These are phyloP conservation scores for Pterula multifida DNA, from an alignment of 1,284 basidiomycete genomes.

Conservation along the genomic window DNA sequence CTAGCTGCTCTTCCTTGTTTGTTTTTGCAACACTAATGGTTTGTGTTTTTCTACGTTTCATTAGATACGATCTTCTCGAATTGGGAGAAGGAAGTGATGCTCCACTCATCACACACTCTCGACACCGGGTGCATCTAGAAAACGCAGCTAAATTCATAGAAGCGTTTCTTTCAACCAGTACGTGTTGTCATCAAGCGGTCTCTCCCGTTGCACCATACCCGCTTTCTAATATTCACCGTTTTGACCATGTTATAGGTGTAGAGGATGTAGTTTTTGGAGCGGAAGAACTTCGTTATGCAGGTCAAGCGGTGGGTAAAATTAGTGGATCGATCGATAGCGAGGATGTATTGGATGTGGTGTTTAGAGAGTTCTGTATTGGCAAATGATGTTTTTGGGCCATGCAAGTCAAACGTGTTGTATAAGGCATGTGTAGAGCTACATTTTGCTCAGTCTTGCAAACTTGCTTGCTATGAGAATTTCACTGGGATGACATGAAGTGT, in stretches of 20 bases:
- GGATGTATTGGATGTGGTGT: slow-evolving; percentile 72
- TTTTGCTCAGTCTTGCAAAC: too few relatives aligned
- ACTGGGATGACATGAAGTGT: too few relatives aligned
- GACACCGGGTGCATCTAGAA: slow-evolving; percentile 69
- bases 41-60: background rate
- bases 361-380: slow-evolving; percentile 79
- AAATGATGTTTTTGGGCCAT: slow-evolving; percentile 34
- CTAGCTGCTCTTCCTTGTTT: slow-evolving; percentile 6
- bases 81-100: slow-evolving; percentile 14
- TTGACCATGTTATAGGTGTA: slow-evolving; percentile 18
- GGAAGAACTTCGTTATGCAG: slow-evolving; percentile 79
- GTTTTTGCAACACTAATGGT: slow-evolving; percentile 1
- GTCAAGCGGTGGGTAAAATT: slow-evolving; percentile 68
- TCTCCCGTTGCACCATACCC: slow-evolving; percentile 6
- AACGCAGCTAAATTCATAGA: slow-evolving; percentile 51
- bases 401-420: too few relatives aligned
- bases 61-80: slow-evolving; percentile 23
- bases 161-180: slow-evolving; percentile 56
- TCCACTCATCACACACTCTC: slow-evolving; percentile 67
- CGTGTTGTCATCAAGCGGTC: slow-evolving; percentile 34
- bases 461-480: too few relatives aligned
- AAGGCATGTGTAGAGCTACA: too few relatives aligned
- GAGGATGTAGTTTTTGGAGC: slow-evolving; percentile 68
- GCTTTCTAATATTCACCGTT: background rate
- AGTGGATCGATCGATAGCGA: slow-evolving; percentile 55